These are phyloP conservation scores for Articulospora tetracladia DNA, from an alignment of 495 filamentous ascomycete species.

Conservation along the genomic window DNA sequence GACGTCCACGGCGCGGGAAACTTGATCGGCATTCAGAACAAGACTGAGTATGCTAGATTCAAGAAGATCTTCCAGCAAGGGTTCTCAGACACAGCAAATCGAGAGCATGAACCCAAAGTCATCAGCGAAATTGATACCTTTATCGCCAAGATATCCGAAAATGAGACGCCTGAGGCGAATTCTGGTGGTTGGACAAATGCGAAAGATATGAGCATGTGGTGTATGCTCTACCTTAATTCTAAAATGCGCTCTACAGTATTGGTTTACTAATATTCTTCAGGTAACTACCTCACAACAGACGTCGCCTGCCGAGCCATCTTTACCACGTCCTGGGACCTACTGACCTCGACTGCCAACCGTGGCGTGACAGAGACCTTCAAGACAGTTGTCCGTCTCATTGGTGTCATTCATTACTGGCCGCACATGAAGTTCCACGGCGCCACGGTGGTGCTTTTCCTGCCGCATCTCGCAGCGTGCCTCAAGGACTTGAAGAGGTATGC, in stretches of 20 bases:
- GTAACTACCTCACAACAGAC: slow-evolving; percentile 5
- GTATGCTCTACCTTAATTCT: not conserved
- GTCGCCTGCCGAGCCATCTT: not conserved
- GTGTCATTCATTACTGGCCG: not conserved
- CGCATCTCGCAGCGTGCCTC: not conserved
- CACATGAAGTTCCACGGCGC: not conserved
- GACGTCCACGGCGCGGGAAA: not conserved
- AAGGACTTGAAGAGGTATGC: not conserved
- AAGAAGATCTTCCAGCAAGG: not conserved
- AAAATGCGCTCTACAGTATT: too few relatives aligned
- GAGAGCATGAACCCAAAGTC: slow-evolving; percentile 25
- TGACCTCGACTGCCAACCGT: not conserved
- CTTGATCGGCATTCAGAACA: not conserved
- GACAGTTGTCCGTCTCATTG: not conserved
- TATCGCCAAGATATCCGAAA: not conserved
- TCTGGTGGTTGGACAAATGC: not conserved
- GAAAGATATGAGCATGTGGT: slow-evolving; percentile 3
- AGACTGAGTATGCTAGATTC: not conserved
- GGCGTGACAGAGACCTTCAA: not conserved
- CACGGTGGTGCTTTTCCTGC: not conserved
- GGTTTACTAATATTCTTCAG: not conserved
- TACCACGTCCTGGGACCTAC: slow-evolving; percentile 3
- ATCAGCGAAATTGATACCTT: slow-evolving; percentile 3
- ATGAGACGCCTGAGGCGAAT: not conserved
- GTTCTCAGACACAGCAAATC: slow-evolving; percentile 41